Evolutionary conservation across 345 rosid species (phyloP).

Genomic region (Arabidopsis suecica): DNA sequence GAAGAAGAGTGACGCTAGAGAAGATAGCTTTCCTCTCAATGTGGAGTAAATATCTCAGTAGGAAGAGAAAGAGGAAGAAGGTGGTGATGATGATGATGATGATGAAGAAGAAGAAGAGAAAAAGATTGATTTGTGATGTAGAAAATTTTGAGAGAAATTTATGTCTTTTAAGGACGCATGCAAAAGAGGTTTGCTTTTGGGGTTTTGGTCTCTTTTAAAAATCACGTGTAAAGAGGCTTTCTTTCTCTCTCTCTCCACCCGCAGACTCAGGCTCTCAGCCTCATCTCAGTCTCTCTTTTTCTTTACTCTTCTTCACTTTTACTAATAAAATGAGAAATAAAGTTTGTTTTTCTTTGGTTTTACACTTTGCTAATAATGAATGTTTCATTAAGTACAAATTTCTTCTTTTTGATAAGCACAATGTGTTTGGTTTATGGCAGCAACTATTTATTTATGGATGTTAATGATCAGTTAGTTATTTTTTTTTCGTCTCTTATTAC

Average conservation of each 20-base stretch:
- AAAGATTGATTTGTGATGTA: slow-evolving; percentile 32
- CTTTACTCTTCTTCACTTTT: slow-evolving; percentile 36
- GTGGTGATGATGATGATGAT: slow-evolving; percentile 59
- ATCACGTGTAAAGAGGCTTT: slow-evolving; percentile 82
- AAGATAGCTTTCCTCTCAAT: slow-evolving; percentile 21
- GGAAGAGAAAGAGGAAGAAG: slow-evolving; percentile 16
- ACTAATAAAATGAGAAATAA: not conserved
- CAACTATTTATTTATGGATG: not conserved
- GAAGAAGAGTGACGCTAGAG: slow-evolving; percentile 44
- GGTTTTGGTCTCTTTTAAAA: slow-evolving; percentile 64
- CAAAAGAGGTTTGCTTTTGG: slow-evolving; percentile 72
- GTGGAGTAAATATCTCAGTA: slow-evolving; percentile 32
- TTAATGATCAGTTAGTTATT: not conserved
- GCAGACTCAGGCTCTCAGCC: slow-evolving; percentile 21
- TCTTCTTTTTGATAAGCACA: slow-evolving; percentile 37
- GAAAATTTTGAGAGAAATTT: not conserved
- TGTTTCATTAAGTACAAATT: slow-evolving; percentile 41
- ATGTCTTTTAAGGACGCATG: slow-evolving; percentile 89
- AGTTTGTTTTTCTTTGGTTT: not conserved
- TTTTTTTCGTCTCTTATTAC: too few species aligned
- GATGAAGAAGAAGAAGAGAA: slow-evolving; percentile 6
- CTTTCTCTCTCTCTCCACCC: slow-evolving; percentile 31
- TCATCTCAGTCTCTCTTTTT: slow-evolving; percentile 20
- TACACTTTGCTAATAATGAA: slow-evolving; percentile 15
- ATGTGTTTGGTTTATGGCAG: slow-evolving; percentile 12